A percentile compares a stretch with the other conserved stretches of the same genome.
Evolutionary conservation across 768 basidiomycete genomes (phyloP).

Genomic region (Trametes sanguinea): DNA sequence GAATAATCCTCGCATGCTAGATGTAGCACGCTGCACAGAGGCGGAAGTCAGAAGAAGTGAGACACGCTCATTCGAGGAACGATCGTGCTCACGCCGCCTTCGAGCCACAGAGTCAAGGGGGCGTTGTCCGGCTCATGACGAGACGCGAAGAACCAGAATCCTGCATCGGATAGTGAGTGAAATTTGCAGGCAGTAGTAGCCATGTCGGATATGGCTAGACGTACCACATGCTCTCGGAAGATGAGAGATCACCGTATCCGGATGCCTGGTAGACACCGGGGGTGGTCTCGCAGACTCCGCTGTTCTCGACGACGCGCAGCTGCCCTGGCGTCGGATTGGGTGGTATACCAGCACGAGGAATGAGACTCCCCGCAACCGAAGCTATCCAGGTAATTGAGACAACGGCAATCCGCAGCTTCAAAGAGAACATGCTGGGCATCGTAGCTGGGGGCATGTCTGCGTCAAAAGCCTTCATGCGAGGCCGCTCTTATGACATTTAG

Average conservation of each 20-base stretch:
- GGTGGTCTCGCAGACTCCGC: conserved; percentile 64
- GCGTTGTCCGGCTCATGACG: conserved; percentile 59
- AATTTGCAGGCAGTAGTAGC: background rate
- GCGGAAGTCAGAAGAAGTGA: no score
- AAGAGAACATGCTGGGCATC: background rate
- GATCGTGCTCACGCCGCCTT: conserved; percentile 44
- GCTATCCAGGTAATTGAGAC: background rate
- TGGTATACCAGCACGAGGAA: conserved; percentile 1
- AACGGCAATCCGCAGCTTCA: background rate
- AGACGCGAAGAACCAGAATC: conserved; percentile 72
- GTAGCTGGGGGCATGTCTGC: no score
- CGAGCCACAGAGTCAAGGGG: conserved; percentile 68
- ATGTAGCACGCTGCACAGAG: conserved; percentile 37
- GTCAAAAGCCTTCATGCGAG: no score
- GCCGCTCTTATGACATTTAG: no score
- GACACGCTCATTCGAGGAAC: background rate
- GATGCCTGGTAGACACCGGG: conserved; percentile 59
- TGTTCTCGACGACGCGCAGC: conserved; percentile 58
- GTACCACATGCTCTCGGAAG: conserved; percentile 57
- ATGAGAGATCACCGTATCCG: conserved; percentile 60
- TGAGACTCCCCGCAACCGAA: background rate
- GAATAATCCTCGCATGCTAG: conserved; percentile 41
- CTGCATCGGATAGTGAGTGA: conserved; percentile 32
- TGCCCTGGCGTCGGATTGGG: conserved; percentile 40
- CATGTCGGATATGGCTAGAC: background rate